These are phyloP conservation scores for Fremontodendron californicum DNA, from an alignment of 345 rosid species.

Conservation along the genomic window DNA sequence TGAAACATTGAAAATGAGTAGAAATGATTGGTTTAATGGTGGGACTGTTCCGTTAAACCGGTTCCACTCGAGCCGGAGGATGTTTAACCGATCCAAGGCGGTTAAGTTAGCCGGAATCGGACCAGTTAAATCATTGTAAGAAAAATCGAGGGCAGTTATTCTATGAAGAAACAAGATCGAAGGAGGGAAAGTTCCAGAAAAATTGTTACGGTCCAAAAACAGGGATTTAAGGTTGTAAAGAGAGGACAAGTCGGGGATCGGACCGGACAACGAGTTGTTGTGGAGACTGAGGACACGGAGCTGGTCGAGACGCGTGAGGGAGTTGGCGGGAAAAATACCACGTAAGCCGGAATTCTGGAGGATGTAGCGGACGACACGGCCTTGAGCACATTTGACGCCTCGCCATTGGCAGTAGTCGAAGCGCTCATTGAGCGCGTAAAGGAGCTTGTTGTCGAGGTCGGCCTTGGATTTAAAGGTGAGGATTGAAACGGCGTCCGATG, in stretches of 20 bases:
- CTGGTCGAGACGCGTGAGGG: slow-evolving; percentile 84
- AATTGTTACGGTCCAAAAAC: slow-evolving; percentile 49
- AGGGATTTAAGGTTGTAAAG: slow-evolving; percentile 72
- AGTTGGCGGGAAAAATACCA: slow-evolving; percentile 53
- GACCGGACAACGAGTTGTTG: slow-evolving; percentile 81
- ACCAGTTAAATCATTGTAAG: slow-evolving; percentile 52
- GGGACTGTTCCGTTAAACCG: slow-evolving; percentile 68
- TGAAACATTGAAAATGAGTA: slow-evolving; percentile 57
- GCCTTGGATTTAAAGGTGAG: slow-evolving; percentile 85
- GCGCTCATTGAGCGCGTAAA: slow-evolving; percentile 67
- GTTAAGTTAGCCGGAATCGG: slow-evolving; percentile 49
- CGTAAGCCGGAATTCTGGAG: slow-evolving; percentile 57
- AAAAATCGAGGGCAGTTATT: slow-evolving; percentile 53
- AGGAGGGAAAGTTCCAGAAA: slow-evolving; percentile 71
- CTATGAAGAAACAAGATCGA: slow-evolving; percentile 62
- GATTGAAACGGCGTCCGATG: slow-evolving; percentile 64
- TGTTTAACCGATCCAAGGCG: slow-evolving; percentile 48
- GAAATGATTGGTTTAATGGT: slow-evolving; percentile 61
- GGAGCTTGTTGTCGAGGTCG: slow-evolving; percentile 70
- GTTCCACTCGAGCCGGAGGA: slow-evolving; percentile 62
- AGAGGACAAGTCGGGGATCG: slow-evolving; percentile 74
- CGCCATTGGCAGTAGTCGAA: slow-evolving; percentile 96
- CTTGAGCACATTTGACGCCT: slow-evolving; percentile 78
- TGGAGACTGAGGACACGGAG: slow-evolving; percentile 77
- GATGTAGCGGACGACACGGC: slow-evolving; percentile 70